Evolutionary conservation across 768 basidiomycete genomes (phyloP), one percentile per base, ranked within the genome.

Genomic region (Termitomyces sp.): DNA sequence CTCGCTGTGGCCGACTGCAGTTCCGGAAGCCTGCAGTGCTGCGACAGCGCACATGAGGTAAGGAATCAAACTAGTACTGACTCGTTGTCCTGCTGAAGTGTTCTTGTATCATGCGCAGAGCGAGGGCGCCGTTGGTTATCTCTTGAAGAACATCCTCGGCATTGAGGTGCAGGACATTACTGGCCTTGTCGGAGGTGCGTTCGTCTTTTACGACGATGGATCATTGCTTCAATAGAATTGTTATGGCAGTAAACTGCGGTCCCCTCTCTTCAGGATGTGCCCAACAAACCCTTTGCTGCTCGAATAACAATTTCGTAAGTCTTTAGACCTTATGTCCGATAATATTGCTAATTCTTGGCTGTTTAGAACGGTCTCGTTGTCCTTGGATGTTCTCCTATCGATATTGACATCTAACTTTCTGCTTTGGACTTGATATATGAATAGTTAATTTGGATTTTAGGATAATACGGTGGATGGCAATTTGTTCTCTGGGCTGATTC

Each of bases 381-480:
- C 11, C n/a, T 57, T 37, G 56, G 56, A 25, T 57, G 56, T 43
- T 46, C 43, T 45, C 56, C 56, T 41, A 52, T 57, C 16, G 32
- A 51, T 31, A 17, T 25, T 12, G 27, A 25, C 25, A 10, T 37
- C 17, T 50, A 37, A n/a, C 37, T 8, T 16, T 19, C 3, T 14
- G 9, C 16, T 27, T 46, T n/a, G 14, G 7, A 4, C 32, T 6
- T 21, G 16, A 8, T 17, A 12, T 34, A 23, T 14, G 31, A 14
- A 48, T 5, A 34, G 16, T 35, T 35, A n/a, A 19, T 14, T 23
- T 17, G 48, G 34, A 23, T 14, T 49, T 37, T 17, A 35, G 23
- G 9, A 34, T 49, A 49, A 10, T 23, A 35, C 14, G 48, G 34
- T 35, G 48, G 48, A 49, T 49, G 19, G 19, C 23, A 10, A 23